Evolutionary conservation across 2,329 filamentous ascomycete genomes (phyloP).

Genomic region (Hirsutella thompsonii): DNA sequence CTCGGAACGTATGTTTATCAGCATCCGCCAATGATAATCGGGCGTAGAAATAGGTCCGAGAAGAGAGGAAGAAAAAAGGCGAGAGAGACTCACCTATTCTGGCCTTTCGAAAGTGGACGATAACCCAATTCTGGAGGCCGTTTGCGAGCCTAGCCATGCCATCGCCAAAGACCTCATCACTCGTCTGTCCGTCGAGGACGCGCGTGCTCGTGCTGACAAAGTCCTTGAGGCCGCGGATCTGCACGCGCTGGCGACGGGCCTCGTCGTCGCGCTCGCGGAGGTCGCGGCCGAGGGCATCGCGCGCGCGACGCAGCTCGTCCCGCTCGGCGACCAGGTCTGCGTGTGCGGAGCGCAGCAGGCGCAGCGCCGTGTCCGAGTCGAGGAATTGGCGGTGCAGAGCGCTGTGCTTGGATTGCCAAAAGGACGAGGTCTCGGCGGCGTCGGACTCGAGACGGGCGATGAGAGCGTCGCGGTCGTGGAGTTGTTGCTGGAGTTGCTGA

Average conservation of each 20-base stretch:
- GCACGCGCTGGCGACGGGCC: conserved; percentile 7
- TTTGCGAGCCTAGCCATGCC: conserved; percentile 50
- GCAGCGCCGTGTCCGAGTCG: conserved; percentile 38
- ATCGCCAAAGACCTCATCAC: conserved; percentile 54
- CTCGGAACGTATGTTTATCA: neutral
- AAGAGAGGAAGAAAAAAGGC: neutral
- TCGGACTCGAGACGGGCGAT: conserved; percentile 39
- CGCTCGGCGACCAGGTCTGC: conserved; percentile 32
- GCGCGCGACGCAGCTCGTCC: conserved; percentile 35
- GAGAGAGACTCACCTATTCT: conserved; percentile 34
- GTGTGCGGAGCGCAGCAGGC: conserved; percentile 35
- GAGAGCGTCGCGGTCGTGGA: conserved; percentile 35
- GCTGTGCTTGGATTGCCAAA: conserved; percentile 45
- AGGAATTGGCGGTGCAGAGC: conserved; percentile 38
- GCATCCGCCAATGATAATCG: neutral
- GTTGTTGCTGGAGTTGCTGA: conserved; percentile 7
- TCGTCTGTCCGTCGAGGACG: conserved; percentile 44
- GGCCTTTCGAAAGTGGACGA: conserved; percentile 52
- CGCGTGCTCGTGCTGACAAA: conserved; percentile 57
- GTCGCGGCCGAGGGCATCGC: conserved; percentile 32
- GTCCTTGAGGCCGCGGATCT: conserved; percentile 48
- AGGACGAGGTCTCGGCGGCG: conserved; percentile 41
- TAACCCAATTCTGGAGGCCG: conserved; percentile 62
- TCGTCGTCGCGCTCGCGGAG: conserved; percentile 41
- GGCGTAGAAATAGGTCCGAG: conserved; percentile 1